These are phyloP conservation scores for Didymella sp. DNA, from an alignment of 2,329 filamentous ascomycete genomes.

Conservation along the genomic window DNA sequence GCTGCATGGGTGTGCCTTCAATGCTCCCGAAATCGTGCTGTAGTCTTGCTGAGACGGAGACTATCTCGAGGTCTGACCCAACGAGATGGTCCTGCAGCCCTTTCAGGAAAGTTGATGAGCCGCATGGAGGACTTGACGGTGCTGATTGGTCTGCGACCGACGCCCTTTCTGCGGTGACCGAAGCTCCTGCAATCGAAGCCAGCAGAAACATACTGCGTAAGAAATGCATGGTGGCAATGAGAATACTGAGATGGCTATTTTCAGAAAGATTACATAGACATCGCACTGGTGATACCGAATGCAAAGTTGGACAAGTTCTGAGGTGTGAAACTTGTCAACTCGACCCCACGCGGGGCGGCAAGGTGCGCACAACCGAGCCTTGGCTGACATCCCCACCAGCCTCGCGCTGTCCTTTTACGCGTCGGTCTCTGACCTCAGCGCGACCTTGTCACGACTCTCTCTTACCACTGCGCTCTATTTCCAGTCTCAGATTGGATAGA, in stretches of 20 bases:
- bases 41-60: slow-evolving; percentile 22
- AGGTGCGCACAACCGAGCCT: slow-evolving; percentile 9
- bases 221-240: not conserved
- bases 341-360: not conserved
- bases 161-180: not conserved
- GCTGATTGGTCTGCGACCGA: not conserved
- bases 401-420: not conserved
- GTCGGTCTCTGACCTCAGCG: not conserved
- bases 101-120: slow-evolving; percentile 13
- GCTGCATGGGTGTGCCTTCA: slow-evolving; percentile 11
- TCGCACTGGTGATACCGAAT: not conserved
- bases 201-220: not conserved
- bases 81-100: slow-evolving; percentile 1
- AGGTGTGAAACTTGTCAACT: not conserved
- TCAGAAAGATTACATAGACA: not conserved
- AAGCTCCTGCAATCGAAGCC: not conserved
- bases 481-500: not conserved
- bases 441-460: not conserved
- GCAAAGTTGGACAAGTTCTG: not conserved
- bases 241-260: not conserved
- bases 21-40: slow-evolving; percentile 26
- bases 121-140: slow-evolving; percentile 11
- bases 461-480: not conserved
- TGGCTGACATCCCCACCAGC: slow-evolving; percentile 3
- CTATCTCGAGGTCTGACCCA: slow-evolving; percentile 18